phyloP scores from a whole-genome alignment of 2,329 filamentous ascomycete genomes.

The Claviceps sp. region DNA sequence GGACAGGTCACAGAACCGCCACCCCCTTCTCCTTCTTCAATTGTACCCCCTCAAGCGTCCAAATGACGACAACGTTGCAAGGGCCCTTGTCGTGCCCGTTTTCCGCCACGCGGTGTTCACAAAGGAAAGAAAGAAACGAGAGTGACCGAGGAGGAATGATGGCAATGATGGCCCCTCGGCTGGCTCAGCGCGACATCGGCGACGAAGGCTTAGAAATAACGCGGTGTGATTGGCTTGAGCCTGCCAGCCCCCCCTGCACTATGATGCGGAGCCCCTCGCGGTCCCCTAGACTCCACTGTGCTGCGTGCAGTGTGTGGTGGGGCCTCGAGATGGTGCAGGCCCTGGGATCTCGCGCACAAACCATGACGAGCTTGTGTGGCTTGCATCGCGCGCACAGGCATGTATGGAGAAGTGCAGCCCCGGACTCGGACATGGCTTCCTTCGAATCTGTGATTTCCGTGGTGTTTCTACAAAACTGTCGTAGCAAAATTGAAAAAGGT shows the following conservation, averaged over 20 bases:
- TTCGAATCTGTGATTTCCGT: too few relatives aligned
- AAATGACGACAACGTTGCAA: conserved; percentile 5
- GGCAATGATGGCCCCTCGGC: background rate
- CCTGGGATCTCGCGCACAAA: background rate
- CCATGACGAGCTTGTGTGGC: conserved; percentile 3
- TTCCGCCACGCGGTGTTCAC: background rate
- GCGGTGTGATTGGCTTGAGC: conserved; percentile 17
- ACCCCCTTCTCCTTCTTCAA: background rate
- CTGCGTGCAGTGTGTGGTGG: background rate
- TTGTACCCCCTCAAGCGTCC: background rate
- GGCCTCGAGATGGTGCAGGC: conserved; percentile 1
- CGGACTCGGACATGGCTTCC: conserved; percentile 12
- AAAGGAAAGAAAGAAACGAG: background rate
- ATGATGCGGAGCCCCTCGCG: background rate
- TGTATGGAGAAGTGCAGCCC: conserved; percentile 13
- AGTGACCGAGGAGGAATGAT: too few relatives aligned
- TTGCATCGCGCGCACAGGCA: conserved; percentile 1
- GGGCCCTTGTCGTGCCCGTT: conserved; percentile 6
- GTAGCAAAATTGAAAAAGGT: conserved; percentile 15
- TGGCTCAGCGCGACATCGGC: conserved; percentile 19
- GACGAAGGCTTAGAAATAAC: conserved; percentile 15
- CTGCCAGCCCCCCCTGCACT: background rate
- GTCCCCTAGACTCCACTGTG: too few relatives aligned
- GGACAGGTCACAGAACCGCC: background rate
- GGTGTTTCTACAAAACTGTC: conserved; percentile 22